Evolutionary conservation across 495 filamentous ascomycete genomes (phyloP).

Genomic region (Penicillium salamii): DNA sequence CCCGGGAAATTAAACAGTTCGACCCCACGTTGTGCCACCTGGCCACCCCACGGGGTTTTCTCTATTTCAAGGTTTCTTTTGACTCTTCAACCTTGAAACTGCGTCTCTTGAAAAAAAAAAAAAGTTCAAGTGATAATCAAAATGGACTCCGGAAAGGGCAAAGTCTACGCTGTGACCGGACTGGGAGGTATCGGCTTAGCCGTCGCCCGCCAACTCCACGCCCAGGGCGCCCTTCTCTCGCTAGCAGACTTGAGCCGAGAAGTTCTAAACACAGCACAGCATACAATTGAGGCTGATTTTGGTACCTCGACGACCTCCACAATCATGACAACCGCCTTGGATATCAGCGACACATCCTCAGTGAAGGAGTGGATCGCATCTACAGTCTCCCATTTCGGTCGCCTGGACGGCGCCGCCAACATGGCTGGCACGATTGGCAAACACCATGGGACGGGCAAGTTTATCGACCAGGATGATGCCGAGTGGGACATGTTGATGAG

Average conservation of each 20-base stretch:
- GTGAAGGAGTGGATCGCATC: slow-evolving; percentile 48
- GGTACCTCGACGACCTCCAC: slow-evolving; percentile 1
- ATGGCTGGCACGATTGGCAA: slow-evolving; percentile 51
- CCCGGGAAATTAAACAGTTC: slow-evolving; percentile 3
- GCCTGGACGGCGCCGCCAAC: slow-evolving; percentile 57
- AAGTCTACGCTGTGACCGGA: slow-evolving; percentile 55
- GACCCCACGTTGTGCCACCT: slow-evolving; percentile 7
- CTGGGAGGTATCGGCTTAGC: slow-evolving; percentile 57
- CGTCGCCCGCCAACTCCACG: slow-evolving; percentile 49
- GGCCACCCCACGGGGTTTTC: not conserved
- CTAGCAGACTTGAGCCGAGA: slow-evolving; percentile 47
- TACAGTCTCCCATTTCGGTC: slow-evolving; percentile 42
- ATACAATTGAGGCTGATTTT: not conserved
- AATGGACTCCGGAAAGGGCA: slow-evolving; percentile 34
- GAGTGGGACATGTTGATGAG: slow-evolving; percentile 54
- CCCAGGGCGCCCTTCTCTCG: slow-evolving; percentile 47
- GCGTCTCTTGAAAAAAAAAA: not conserved
- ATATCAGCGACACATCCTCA: slow-evolving; percentile 35
- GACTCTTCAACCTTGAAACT: no score
- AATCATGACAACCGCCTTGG: slow-evolving; percentile 33
- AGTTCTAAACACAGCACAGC: slow-evolving; percentile 30
- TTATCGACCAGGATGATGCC: slow-evolving; percentile 42
- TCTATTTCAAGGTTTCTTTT: no score
- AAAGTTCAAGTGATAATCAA: not conserved
- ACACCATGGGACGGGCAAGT: slow-evolving; percentile 24